Conservation (phyloP, 2,329 filamentous ascomycete genomes). For the Aaosphaeria arxii region DNA sequence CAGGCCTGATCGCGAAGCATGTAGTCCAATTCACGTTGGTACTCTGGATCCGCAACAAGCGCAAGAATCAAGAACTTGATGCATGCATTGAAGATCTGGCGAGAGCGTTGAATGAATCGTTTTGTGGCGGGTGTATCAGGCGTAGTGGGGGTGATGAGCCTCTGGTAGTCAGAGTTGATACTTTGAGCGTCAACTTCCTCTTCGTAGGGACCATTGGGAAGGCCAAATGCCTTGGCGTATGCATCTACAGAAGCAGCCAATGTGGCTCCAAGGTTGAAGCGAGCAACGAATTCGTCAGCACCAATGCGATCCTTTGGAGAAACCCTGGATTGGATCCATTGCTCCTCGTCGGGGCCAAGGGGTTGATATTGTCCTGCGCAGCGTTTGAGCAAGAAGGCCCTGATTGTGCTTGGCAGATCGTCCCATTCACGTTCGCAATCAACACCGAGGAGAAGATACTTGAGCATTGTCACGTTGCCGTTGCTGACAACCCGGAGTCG, state of each 20-base stretch:
- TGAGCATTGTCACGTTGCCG: conserved; percentile 39
- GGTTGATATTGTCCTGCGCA: conserved; percentile 12
- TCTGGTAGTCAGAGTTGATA: neutral
- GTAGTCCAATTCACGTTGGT: conserved; percentile 44
- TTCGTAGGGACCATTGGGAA: neutral
- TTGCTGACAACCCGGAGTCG: conserved; percentile 1
- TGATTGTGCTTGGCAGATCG: conserved; percentile 44
- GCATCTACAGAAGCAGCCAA: conserved; percentile 10
- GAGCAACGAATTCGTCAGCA: conserved; percentile 32
- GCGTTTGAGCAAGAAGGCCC: conserved; percentile 40
- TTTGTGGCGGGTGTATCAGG: neutral
- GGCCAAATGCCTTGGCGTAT: conserved; percentile 3
- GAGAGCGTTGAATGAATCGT: conserved; percentile 29
- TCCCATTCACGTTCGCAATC: conserved; percentile 49
- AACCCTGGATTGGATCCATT: neutral
- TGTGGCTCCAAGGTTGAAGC: conserved; percentile 44
- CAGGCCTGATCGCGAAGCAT: conserved; percentile 28
- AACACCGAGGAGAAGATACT: conserved; percentile 44
- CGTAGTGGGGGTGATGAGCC: conserved; percentile 5
- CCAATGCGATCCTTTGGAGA: conserved; percentile 3
- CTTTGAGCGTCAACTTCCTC: neutral
- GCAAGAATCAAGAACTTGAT: conserved; percentile 45
- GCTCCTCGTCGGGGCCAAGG: neutral
- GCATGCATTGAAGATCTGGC: conserved; percentile 35
- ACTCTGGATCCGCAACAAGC: conserved; percentile 46